These are phyloP conservation scores for Colletotrichum sp. DNA, from an alignment of 2,329 filamentous ascomycete species.

Conservation along the genomic window DNA sequence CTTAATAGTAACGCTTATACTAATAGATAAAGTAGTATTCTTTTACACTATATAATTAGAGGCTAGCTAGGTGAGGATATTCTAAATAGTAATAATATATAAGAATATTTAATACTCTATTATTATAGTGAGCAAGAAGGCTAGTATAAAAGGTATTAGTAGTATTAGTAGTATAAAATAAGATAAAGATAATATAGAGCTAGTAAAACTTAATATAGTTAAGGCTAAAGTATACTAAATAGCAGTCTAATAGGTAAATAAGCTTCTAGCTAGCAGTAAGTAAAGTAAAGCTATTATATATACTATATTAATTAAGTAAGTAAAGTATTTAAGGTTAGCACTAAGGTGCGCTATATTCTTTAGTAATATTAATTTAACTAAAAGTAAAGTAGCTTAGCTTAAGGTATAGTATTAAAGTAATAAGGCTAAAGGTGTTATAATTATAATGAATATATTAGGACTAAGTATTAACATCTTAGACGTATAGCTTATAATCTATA, in stretches of 20 bases:
- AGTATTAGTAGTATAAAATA: no score
- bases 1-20: constrained; percentile 1
- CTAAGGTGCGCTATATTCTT: background rate
- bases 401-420: background rate
- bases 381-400: background rate
- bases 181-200: background rate
- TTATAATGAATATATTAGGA: background rate
- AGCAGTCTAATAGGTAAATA: no score
- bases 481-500: background rate
- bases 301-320: background rate
- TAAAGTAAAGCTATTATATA: background rate
- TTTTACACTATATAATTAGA: no score
- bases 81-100: no score
- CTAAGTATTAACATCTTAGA: background rate
- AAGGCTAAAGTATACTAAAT: no score
- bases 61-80: no score
- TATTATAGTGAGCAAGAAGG: accelerated
- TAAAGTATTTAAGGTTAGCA: background rate
- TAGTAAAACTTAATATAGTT: no score
- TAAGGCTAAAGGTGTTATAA: background rate
- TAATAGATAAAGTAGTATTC: background rate
- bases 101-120: no score
- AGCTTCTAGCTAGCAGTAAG: background rate
- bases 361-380: background rate
- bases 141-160: no score